Percentiles rank a stretch among this genome's conserved stretches.
Conservation (phyloP, 495 filamentous ascomycete genomes). For the Daldinia caldariorum region DNA sequence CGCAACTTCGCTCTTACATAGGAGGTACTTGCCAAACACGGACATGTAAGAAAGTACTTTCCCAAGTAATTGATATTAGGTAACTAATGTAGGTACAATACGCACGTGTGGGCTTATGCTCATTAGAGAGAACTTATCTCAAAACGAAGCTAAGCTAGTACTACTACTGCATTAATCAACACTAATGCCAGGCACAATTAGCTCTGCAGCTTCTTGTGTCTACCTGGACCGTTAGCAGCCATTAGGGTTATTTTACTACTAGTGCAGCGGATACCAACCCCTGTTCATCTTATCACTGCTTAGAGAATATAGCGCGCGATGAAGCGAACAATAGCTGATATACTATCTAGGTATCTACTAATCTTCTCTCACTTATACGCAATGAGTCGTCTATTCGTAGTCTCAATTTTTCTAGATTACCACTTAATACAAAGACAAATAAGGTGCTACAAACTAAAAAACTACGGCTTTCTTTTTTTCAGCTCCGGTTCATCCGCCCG, state of each 20-base stretch:
- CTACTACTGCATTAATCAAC: constrained; percentile 24
- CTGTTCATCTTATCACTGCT: background rate
- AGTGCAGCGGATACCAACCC: constrained; percentile 29
- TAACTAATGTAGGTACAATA: too few species aligned
- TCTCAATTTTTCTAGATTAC: background rate
- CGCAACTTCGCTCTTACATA: background rate
- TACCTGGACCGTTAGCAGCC: constrained; percentile 9
- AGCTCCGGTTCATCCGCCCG: constrained; percentile 28
- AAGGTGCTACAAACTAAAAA: background rate
- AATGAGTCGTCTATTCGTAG: background rate
- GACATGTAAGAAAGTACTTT: background rate
- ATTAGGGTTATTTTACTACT: constrained; percentile 18
- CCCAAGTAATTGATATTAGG: too few species aligned
- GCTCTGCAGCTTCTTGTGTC: constrained; percentile 16
- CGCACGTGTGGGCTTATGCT: background rate
- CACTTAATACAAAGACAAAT: background rate
- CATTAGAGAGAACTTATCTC: background rate
- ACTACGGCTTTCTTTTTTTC: constrained; percentile 8
- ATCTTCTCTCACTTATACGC: background rate
- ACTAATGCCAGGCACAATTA: constrained; percentile 42
- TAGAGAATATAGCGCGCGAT: background rate
- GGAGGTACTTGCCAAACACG: background rate
- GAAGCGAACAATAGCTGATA: background rate
- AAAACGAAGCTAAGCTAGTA: constrained; percentile 24
- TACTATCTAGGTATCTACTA: background rate